Evolutionary conservation across 2,329 filamentous ascomycete genomes (phyloP), one percentile per base, ranked within the genome.

Genomic region (Scopulariopsis brevicaulis): DNA sequence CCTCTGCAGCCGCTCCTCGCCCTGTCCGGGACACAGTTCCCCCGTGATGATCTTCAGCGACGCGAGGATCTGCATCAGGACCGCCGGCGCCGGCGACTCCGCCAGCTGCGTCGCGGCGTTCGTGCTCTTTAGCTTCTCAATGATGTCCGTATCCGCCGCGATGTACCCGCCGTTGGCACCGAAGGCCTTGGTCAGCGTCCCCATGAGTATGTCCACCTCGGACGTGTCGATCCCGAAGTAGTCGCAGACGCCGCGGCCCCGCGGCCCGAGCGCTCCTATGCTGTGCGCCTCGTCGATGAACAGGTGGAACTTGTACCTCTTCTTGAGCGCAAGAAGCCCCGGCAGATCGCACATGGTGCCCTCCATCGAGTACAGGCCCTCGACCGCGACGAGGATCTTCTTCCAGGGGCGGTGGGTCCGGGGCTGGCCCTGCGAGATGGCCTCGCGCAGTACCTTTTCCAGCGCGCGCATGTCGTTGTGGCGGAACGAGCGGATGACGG

Each of bases 351-450:
- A 94, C 89, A 99, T 96, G 63, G 92, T 96, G 54, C 94, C 94
- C 75, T 99, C 94, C 94, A 99, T 99, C 1, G 93, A 97, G 79
- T 99, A 99, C 22, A 99, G 81, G 65, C 94, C 94, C 71, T 99
- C 94, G 43, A 99, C 90, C 43, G 93, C 92, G 52, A 99, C 89
- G 56, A 99, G 73, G 60, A 99, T 97, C 83, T 97, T 99, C 80
- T 96, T 96, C 94, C 94, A 99, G 1, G 94, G 94, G 34, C 94
- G 88, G 72, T 99, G 94, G n/a, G 93, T 99, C 63, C 94, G 88
- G 57, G 94, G 94, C 70, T 99, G 94, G 52, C 94, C 94, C 73
- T 97, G 93, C 15, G 93, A 92, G 68, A 99, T 97, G 63, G 86
- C 88, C 69, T 97, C 92, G 50, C 94, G 87, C 7, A 99, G 83